Percentiles rank a stretch among this genome's conserved stretches.
Conservation (phyloP, 768 basidiomycete genomes). For the Mycena pura region DNA sequence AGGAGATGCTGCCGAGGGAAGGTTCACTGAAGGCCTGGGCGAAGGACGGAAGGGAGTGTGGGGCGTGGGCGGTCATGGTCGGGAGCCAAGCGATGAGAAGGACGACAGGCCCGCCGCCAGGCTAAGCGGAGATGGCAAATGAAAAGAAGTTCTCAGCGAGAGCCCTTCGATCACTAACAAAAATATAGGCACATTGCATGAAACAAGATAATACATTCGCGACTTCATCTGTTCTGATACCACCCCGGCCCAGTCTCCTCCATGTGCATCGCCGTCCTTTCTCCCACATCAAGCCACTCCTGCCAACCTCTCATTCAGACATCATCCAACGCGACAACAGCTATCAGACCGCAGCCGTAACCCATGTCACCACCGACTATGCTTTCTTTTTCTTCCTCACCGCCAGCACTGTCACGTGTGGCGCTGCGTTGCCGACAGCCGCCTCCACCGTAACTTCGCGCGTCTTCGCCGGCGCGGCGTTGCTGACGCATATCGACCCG, state of each 20-base stretch:
- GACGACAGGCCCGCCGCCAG: neutral
- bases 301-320: too few species aligned
- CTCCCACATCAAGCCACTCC: neutral
- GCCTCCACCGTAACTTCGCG: slow-evolving; percentile 8
- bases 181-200: neutral
- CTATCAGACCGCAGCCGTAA: slow-evolving; percentile 24
- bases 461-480: slow-evolving; percentile 41
- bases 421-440: slow-evolving; percentile 15
- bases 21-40: slow-evolving; percentile 72
- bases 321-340: too few species aligned
- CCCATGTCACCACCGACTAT: too few species aligned
- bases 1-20: slow-evolving; percentile 57
- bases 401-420: slow-evolving; percentile 62
- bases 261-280: neutral
- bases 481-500: slow-evolving; percentile 60
- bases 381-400: slow-evolving; percentile 67
- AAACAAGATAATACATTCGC: neutral
- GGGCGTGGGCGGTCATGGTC: slow-evolving; percentile 49
- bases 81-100: slow-evolving; percentile 12
- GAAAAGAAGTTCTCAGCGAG: neutral
- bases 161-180: neutral
- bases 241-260: neutral
- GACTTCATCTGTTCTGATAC: neutral
- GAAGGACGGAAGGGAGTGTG: slow-evolving; percentile 79
- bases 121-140: neutral